Evolutionary conservation across 2,329 filamentous ascomycete species (phyloP).

Genomic region (Bipolaris victoriae): DNA sequence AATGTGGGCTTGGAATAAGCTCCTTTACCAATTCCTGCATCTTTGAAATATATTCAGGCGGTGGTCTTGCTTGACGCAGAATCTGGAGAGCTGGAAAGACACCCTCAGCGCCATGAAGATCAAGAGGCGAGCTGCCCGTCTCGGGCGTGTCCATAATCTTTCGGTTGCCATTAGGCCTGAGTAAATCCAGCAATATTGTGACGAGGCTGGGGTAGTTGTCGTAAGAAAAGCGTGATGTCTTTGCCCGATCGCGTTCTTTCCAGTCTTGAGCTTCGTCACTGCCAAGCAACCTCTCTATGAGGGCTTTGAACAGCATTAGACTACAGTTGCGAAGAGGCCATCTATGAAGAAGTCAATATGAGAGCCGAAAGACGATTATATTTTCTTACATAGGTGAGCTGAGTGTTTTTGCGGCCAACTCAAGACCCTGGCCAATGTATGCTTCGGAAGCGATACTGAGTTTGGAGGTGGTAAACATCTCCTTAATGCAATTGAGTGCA

Average conservation of each 20-base stretch:
- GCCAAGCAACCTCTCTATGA: slow-evolving; percentile 80
- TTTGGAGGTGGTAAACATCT: slow-evolving; percentile 84
- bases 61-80: slow-evolving; percentile 72
- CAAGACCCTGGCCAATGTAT: slow-evolving; percentile 74
- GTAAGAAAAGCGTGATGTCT: slow-evolving; percentile 67
- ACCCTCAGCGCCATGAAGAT: slow-evolving; percentile 61
- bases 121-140: slow-evolving; percentile 34
- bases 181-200: slow-evolving; percentile 66
- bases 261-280: slow-evolving; percentile 70
- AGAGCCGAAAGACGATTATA: not conserved
- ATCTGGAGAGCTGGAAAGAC: slow-evolving; percentile 87
- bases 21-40: slow-evolving; percentile 65
- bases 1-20: slow-evolving; percentile 72
- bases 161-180: slow-evolving; percentile 50
- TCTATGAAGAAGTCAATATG: slow-evolving; percentile 48
- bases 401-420: slow-evolving; percentile 80
- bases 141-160: slow-evolving; percentile 33
- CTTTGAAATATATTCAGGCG: slow-evolving; percentile 63
- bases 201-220: slow-evolving; percentile 71
- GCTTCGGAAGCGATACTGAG: slow-evolving; percentile 74
- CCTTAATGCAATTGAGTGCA: slow-evolving; percentile 90
- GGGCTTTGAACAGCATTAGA: slow-evolving; percentile 82
- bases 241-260: slow-evolving; percentile 52
- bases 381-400: slow-evolving; percentile 72
- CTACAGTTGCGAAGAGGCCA: slow-evolving; percentile 97